Conservation (phyloP, 176 grass and related monocot species). For the Ensete glaucum region DNA sequence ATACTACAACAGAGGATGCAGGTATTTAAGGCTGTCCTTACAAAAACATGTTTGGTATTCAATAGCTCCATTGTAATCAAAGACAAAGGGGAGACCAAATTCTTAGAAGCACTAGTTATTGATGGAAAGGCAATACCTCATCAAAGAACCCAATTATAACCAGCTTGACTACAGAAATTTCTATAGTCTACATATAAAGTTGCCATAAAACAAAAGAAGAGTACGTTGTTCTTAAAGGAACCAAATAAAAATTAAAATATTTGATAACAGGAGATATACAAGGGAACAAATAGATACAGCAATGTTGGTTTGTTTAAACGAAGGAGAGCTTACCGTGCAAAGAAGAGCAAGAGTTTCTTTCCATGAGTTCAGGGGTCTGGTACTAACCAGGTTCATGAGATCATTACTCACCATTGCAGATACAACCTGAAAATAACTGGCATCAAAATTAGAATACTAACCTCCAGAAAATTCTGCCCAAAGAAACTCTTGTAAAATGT, state of each 20-base stretch:
- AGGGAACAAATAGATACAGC: neutral
- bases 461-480: conserved; percentile 10
- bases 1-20: too few relatives aligned
- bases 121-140: neutral
- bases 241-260: neutral
- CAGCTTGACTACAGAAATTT: too few relatives aligned
- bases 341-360: conserved; percentile 96
- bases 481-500: neutral
- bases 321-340: conserved; percentile 65
- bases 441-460: conserved; percentile 17
- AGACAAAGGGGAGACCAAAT: neutral
- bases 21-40: neutral
- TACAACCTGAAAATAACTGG: conserved; percentile 65
- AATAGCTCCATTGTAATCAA: too few relatives aligned
- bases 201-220: neutral
- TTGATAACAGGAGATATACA: too few relatives aligned
- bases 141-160: too few relatives aligned
- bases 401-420: conserved; percentile 94
- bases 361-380: conserved; percentile 87
- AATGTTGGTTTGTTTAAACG: neutral
- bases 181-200: neutral
- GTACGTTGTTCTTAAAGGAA: neutral
- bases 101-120: neutral
- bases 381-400: conserved; percentile 78
- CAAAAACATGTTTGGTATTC: neutral